Conservation (phyloP, 1,284 basidiomycete genomes). For the Fomitiporia mediterranea region DNA sequence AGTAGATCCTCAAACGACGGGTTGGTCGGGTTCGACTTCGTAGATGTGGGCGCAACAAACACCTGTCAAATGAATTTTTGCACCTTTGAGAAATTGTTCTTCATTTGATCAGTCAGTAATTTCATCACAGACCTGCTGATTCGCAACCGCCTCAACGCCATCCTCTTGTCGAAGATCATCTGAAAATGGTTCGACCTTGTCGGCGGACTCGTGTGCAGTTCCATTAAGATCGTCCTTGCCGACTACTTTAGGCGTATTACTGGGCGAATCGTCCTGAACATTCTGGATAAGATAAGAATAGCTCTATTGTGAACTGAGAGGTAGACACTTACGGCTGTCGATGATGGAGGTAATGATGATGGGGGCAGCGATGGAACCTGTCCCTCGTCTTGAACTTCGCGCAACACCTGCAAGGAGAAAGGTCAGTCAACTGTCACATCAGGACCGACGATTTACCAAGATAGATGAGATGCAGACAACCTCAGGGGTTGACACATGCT, state of each 20-base stretch:
- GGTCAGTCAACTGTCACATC: neutral
- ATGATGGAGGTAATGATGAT: conserved; percentile 11
- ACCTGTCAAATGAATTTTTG: neutral
- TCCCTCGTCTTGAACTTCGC: neutral
- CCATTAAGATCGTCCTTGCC: conserved; percentile 5
- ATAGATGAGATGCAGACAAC: neutral
- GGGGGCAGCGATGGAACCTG: conserved; percentile 7
- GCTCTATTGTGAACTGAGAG: neutral
- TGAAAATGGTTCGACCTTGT: neutral
- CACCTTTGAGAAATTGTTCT: neutral
- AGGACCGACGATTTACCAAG: neutral
- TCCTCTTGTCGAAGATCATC: neutral
- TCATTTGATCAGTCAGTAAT: neutral
- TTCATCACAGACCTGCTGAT: neutral
- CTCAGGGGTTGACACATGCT: neutral
- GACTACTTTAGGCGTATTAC: conserved; percentile 4
- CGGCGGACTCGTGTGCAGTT: neutral
- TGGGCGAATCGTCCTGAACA: conserved; percentile 11
- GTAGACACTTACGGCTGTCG: conserved; percentile 6
- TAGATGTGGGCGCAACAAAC: neutral
- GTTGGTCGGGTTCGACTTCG: neutral
- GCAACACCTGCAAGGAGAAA: neutral
- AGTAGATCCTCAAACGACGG: conserved; percentile 9
- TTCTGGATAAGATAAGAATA: neutral
- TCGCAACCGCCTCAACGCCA: neutral